phyloP scores from a whole-genome alignment of 768 basidiomycete species.

The Russula olivacea region DNA sequence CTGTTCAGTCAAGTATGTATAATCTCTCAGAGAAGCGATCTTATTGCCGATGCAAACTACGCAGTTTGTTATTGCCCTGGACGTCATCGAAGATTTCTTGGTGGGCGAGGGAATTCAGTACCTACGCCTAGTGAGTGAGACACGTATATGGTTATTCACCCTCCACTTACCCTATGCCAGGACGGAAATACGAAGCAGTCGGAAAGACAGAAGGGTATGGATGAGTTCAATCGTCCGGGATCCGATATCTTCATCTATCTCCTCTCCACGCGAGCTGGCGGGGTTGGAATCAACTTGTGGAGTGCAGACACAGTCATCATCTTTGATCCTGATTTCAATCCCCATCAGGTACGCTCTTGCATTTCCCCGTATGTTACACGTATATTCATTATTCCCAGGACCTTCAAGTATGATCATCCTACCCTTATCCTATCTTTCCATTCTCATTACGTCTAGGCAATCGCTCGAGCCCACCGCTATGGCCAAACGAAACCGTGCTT shows the following conservation, averaged over 20 bases:
- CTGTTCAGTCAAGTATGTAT: slow-evolving; percentile 80
- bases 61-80: slow-evolving; percentile 82
- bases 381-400: slow-evolving; percentile 45
- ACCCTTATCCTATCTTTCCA: neutral
- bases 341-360: slow-evolving; percentile 67
- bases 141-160: slow-evolving; percentile 9
- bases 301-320: slow-evolving; percentile 87
- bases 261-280: slow-evolving; percentile 73
- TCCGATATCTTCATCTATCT: slow-evolving; percentile 91
- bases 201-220: slow-evolving; percentile 91
- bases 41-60: neutral
- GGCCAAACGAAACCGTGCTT: slow-evolving; percentile 93
- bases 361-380: neutral
- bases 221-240: slow-evolving; percentile 81
- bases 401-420: slow-evolving; percentile 61
- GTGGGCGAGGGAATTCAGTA: slow-evolving; percentile 73
- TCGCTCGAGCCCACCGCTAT: slow-evolving; percentile 89
- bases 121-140: slow-evolving; percentile 58
- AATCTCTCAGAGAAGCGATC: neutral
- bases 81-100: slow-evolving; percentile 87
- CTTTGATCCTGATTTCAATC: slow-evolving; percentile 96
- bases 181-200: slow-evolving; percentile 85
- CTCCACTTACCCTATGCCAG: slow-evolving; percentile 35
- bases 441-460: slow-evolving; percentile 52
- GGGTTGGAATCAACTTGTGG: slow-evolving; percentile 45